These are phyloP conservation scores for Colletotrichum spinosum DNA, from an alignment of 2,329 filamentous ascomycete species.

Conservation along the genomic window DNA sequence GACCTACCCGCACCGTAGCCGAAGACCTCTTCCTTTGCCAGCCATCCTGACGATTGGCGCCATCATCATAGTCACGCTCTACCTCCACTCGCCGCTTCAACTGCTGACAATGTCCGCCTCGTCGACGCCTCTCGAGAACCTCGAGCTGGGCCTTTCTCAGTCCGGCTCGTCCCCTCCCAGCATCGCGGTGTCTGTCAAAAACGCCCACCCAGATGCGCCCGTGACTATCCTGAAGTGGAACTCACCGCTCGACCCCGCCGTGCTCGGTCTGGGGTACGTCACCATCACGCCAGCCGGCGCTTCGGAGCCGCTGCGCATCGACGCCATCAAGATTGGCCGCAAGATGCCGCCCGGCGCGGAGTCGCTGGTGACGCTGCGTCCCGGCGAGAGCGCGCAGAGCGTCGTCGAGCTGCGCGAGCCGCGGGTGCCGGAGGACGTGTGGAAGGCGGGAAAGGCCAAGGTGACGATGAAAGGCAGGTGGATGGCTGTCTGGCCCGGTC, in stretches of 20 bases:
- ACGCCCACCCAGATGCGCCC: constrained; percentile 48
- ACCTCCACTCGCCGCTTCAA: constrained; percentile 1
- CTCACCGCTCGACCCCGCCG: constrained; percentile 56
- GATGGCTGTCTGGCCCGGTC: constrained; percentile 48
- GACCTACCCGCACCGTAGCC: constrained; percentile 10
- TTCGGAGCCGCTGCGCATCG: constrained; percentile 49
- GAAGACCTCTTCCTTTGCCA: constrained; percentile 13
- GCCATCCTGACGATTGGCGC: constrained; percentile 12
- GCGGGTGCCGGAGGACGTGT: constrained; percentile 47
- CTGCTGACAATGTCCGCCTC: constrained; percentile 6
- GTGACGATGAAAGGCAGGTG: constrained; percentile 52
- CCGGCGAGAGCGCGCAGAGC: constrained; percentile 48
- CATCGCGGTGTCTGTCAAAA: constrained; percentile 52
- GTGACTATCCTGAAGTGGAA: constrained; percentile 57
- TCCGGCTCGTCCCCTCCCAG: constrained; percentile 48
- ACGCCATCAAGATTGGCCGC: constrained; percentile 52
- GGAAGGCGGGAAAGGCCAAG: constrained; percentile 46
- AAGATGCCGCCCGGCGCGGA: constrained; percentile 55
- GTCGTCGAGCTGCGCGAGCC: constrained; percentile 52
- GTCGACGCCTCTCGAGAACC: background rate
- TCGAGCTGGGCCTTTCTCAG: constrained; percentile 42
- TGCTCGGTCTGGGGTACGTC: constrained; percentile 54
- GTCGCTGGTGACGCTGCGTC: constrained; percentile 51
- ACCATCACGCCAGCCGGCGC: constrained; percentile 50
- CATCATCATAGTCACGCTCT: constrained; percentile 11